Conservation (phyloP, 2,329 filamentous ascomycete genomes). For the Clathrospora elynae region DNA sequence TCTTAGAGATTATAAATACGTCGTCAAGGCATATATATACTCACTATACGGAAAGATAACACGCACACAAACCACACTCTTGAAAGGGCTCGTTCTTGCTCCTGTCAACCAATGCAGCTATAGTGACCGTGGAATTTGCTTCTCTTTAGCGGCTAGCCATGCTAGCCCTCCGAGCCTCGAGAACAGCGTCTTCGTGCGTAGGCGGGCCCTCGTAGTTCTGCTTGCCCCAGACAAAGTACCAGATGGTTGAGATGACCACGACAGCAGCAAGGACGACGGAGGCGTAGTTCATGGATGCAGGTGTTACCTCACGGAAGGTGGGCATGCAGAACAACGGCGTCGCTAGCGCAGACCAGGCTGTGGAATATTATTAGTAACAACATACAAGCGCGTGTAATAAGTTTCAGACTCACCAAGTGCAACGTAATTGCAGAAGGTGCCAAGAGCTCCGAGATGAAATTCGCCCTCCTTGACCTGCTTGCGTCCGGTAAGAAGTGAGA, state of each 20-base stretch:
- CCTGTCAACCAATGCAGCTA: neutral
- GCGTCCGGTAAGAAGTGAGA: constrained; percentile 66
- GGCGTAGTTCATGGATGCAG: constrained; percentile 71
- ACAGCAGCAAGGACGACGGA: constrained; percentile 75
- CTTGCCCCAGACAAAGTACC: constrained; percentile 73
- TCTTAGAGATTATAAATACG: too few species aligned
- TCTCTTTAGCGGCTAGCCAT: constrained; percentile 30
- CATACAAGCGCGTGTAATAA: too few species aligned
- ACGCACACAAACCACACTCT: too few species aligned
- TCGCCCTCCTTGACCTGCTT: constrained; percentile 61
- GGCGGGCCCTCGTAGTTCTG: constrained; percentile 70
- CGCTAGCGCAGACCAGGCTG: constrained; percentile 67
- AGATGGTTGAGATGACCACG: constrained; percentile 63
- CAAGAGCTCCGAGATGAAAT: constrained; percentile 67
- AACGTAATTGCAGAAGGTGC: constrained; percentile 66
- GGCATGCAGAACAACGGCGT: constrained; percentile 79
- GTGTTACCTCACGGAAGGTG: constrained; percentile 63
- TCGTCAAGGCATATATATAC: too few species aligned
- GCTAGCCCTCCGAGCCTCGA: constrained; percentile 42
- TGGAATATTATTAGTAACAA: constrained; percentile 8
- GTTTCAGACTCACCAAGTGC: constrained; percentile 65
- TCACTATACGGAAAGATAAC: too few species aligned
- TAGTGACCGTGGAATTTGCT: too few species aligned
- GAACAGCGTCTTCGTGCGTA: constrained; percentile 40
- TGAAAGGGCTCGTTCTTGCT: too few species aligned